These are phyloP conservation scores for carrot (Daucus carota) DNA, from an alignment of 129 eudicot species.

Conservation along the genomic window DH1_v3.0 NC_030384.2:35305001-35305500, in stretches of 20 bases:
- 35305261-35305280: slow-evolving; percentile 91
- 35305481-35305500: slow-evolving; percentile 96
- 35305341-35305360: slow-evolving; percentile 55
- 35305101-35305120: too few species aligned
- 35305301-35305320: slow-evolving; percentile 97
- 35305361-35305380: not conserved
- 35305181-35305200: not conserved
- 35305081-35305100: not conserved
- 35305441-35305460: slow-evolving; percentile 98
- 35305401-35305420: slow-evolving; percentile 9
- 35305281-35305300: slow-evolving; percentile 95
- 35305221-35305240: not conserved
- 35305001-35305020: slow-evolving; percentile 88
- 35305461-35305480: slow-evolving; percentile 94
- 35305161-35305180: slow-evolving; percentile 70
- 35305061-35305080: not conserved
- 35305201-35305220: not conserved
- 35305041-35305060: not conserved
- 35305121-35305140: slow-evolving; percentile 72
- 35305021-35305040: slow-evolving; percentile 74
- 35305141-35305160: slow-evolving; percentile 96
- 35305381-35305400: not conserved
- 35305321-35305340: slow-evolving; percentile 89
- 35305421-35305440: slow-evolving; percentile 80
- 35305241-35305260: slow-evolving; percentile 22